Base-by-base conservation (phyloP, 1,139 yeast genomes). In the Suhomyces terraborum region DNA sequence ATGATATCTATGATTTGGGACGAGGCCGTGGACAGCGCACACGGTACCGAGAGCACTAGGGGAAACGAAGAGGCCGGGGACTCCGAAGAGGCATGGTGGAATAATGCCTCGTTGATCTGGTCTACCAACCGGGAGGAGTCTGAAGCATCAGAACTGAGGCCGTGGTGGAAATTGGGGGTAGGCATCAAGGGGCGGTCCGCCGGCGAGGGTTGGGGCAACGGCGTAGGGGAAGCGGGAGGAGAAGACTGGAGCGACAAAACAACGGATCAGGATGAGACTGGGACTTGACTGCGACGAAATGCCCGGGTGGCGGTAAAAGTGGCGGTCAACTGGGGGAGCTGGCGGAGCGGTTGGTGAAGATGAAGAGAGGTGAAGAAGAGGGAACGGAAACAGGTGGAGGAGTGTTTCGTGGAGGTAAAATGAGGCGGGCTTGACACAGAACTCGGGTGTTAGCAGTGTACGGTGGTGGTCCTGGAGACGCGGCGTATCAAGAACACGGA, bases 31-130 rank as follows among this genome's bases (percentile, higher is more conserved):
- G 30, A 9, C 16, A 31, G 35, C 12, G 30, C 8, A 18, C 18
- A 30, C 18, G 41, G 35, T 25, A 44, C 33, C 12, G 43, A 22
- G 8, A 44, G 25, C 12, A 34, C 34, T n/a, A 41, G 22, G 2
- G 47, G 45, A 20, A 42, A 44, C 13, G 41, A 36, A 19, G 41
- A 17, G 2, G 39, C 26, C 21, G 29, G 14, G 12, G 36, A 13
- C 16, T 27, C 35, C 12, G 14, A 9, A 7, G 42, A 24, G 24
- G 25, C 30, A 8, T 38, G 28, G n/a, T 36, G 36, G 35, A 44
- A 44, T 10, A 44, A 31, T 12, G 40, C 43, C 4, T 43, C 45
- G 34, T 43, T 44, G 27, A 44, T 16, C 31, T 42, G 39, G n/a
- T 36, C 44, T 9, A 41, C 41, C 24, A 44, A 26, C 27, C 35